Conservation (phyloP, 2,329 filamentous ascomycete genomes). For the Xylogone sp. region DNA sequence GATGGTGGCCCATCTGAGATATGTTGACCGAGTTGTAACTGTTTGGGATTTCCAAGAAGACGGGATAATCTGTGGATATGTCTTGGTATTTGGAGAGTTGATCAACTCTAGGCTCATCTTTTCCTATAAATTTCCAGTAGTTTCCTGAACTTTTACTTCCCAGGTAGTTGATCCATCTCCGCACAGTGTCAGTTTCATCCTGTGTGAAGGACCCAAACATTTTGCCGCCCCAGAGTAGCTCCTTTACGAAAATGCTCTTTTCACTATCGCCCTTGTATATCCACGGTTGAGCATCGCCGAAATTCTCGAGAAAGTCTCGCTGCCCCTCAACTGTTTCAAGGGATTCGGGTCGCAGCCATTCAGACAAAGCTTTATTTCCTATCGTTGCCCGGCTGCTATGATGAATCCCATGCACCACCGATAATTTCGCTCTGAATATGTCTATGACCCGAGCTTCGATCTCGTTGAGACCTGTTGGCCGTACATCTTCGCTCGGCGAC, state of each 20-base stretch:
- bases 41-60: neutral
- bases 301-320: conserved; percentile 30
- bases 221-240: conserved; percentile 40
- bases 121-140: conserved; percentile 3
- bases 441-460: conserved; percentile 18
- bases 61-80: neutral
- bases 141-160: conserved; percentile 17
- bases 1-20: conserved; percentile 1
- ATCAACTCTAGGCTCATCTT: too few species aligned
- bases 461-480: conserved; percentile 9
- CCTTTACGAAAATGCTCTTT: conserved; percentile 37
- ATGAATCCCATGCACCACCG: conserved; percentile 36
- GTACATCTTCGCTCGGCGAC: conserved; percentile 10
- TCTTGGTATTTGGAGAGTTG: neutral
- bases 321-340: conserved; percentile 29
- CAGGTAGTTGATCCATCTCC: conserved; percentile 36
- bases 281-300: conserved; percentile 36
- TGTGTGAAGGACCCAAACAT: conserved; percentile 49
- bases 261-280: conserved; percentile 34
- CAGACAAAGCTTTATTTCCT: conserved; percentile 31
- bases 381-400: conserved; percentile 35
- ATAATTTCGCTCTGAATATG: conserved; percentile 35
- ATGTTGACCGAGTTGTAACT: too few species aligned
- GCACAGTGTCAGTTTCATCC: conserved; percentile 33
- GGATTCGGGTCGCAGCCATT: conserved; percentile 37